Percentiles rank a stretch among this genome's conserved stretches.
phyloP scores from a whole-genome alignment of 2,329 filamentous ascomycete genomes.

The Venturiaceae sp. region DNA sequence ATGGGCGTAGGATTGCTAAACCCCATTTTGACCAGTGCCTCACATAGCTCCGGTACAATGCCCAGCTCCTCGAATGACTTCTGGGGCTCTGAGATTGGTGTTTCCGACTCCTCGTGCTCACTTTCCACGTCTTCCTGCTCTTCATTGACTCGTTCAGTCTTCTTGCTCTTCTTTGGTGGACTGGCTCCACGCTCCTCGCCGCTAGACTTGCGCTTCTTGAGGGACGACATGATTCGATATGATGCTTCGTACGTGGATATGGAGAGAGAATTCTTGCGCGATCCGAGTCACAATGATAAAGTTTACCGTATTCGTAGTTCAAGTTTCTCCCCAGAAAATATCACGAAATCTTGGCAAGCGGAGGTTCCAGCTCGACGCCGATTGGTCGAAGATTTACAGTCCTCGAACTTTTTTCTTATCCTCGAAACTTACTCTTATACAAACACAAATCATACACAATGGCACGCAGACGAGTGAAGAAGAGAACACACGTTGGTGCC shows the following conservation, averaged over 20 bases:
- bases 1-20: constrained; percentile 87
- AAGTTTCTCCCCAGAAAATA: no score
- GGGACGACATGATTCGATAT: constrained; percentile 28
- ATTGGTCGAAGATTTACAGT: background rate
- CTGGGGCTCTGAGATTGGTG: constrained; percentile 17
- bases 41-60: constrained; percentile 76
- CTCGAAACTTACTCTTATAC: no score
- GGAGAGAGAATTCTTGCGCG: no score
- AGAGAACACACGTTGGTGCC: constrained; percentile 72
- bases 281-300: no score
- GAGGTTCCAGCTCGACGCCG: background rate
- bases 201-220: constrained; percentile 23
- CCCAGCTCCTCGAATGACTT: constrained; percentile 66
- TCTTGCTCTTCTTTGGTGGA: constrained; percentile 19
- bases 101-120: background rate
- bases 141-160: background rate
- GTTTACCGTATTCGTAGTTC: no score
- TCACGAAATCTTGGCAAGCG: constrained; percentile 4
- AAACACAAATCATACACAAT: constrained; percentile 37
- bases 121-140: background rate
- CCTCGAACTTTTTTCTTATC: background rate
- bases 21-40: constrained; percentile 72
- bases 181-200: background rate
- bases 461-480: constrained; percentile 76
- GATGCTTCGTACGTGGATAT: no score